These are phyloP conservation scores for Rhizopogon sp. DNA, from an alignment of 768 basidiomycete species.

Conservation along the genomic window DNA sequence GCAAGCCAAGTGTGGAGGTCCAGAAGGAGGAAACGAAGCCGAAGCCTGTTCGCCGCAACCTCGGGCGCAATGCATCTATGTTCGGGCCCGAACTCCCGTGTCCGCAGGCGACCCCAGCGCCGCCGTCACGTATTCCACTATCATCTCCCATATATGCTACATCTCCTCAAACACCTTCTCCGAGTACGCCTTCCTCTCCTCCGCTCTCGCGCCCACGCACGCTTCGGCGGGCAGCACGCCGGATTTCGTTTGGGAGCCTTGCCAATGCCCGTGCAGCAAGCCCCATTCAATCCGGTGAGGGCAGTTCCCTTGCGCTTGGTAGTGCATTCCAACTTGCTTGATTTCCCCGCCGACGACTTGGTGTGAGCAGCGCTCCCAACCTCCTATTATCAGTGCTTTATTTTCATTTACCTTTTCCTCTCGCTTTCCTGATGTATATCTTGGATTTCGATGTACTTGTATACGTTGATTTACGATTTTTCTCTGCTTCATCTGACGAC, in stretches of 20 bases:
- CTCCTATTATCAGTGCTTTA: not conserved
- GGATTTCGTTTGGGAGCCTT: conserved; percentile 65
- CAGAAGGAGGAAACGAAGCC: too few species aligned
- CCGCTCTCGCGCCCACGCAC: conserved; percentile 20
- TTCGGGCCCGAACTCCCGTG: conserved; percentile 61
- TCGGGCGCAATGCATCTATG: conserved; percentile 59
- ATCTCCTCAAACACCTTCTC: conserved; percentile 8
- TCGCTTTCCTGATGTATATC: not conserved
- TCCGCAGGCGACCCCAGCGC: conserved; percentile 30
- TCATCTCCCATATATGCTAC: conserved; percentile 15
- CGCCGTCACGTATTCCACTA: conserved; percentile 26
- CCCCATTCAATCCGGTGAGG: too few species aligned
- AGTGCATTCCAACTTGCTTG: conserved; percentile 70
- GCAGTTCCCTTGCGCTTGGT: conserved; percentile 36
- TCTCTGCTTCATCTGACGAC: not conserved
- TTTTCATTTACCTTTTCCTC: not conserved
- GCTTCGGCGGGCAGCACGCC: conserved; percentile 36
- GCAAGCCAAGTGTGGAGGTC: too few species aligned
- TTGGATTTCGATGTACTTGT: not conserved
- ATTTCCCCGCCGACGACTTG: conserved; percentile 7
- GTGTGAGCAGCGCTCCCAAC: not conserved
- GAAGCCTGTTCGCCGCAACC: conserved; percentile 34
- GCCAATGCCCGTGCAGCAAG: conserved; percentile 3
- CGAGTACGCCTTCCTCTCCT: conserved; percentile 6
- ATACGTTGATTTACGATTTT: not conserved